A percentile compares a stretch with the other conserved stretches of the same genome.
Evolutionary conservation across 2,329 filamentous ascomycete species (phyloP).

Genomic region (Arthroderma sp.): DNA sequence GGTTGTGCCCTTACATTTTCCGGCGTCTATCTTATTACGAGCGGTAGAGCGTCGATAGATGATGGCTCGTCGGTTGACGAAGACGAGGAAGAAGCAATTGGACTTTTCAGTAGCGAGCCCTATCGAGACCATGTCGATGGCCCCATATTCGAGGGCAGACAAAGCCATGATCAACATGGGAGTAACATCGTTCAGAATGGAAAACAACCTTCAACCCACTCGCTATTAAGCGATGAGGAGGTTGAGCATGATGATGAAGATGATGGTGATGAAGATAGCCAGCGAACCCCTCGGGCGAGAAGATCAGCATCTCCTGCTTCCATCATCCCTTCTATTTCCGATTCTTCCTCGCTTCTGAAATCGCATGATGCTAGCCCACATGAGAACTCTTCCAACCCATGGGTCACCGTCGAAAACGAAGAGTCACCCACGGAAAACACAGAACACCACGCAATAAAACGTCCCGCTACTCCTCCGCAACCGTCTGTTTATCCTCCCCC

Average conservation of each 20-base stretch:
- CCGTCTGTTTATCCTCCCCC: constrained; percentile 11
- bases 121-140: constrained; percentile 23
- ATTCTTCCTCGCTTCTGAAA: constrained; percentile 19
- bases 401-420: constrained; percentile 17
- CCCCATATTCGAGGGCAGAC: neutral
- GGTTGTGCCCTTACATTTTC: constrained; percentile 88
- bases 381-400: constrained; percentile 26
- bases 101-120: constrained; percentile 25
- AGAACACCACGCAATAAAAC: neutral
- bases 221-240: constrained; percentile 20
- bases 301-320: constrained; percentile 23
- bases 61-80: constrained; percentile 52
- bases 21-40: constrained; percentile 95
- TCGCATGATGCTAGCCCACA: constrained; percentile 16
- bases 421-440: neutral
- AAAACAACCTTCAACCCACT: constrained; percentile 20
- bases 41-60: constrained; percentile 50
- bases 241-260: constrained; percentile 11
- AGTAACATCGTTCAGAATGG: neutral
- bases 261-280: constrained; percentile 19
- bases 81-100: constrained; percentile 45
- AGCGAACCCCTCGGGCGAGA: constrained; percentile 21
- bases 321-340: constrained; percentile 20
- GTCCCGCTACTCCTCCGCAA: constrained; percentile 15
- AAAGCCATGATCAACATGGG: constrained; percentile 9